Evolutionary conservation across 2,329 filamentous ascomycete species (phyloP), one percentile per base, ranked within the genome.

Genomic region (Colletotrichum scovillei): DNA sequence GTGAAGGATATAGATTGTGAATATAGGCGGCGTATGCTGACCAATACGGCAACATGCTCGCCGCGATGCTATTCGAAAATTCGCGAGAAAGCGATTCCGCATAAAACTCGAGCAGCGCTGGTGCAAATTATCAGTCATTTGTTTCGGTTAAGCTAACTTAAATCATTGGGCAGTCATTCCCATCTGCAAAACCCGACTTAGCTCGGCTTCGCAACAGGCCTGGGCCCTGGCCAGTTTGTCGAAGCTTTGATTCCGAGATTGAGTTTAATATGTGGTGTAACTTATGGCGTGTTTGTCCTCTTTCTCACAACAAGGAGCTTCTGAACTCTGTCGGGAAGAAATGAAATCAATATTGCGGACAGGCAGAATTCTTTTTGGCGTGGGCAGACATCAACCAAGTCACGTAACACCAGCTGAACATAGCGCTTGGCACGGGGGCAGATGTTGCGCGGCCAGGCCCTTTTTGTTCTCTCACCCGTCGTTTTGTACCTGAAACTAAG

Each of bases 401-500:
- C 24, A 35, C 46, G 46, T 19, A 24, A 7, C 32, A 9, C 57
- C n/a, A n/a, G 30, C n/a, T 24, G 32, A 26, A 19, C 46, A 26
- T 26, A 24, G 42, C 26, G 38, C 24, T 57, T 52, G 30, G 64
- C 26, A 8, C 5, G 6, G 11, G 12, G 9, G 22, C 3, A 12
- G 8, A 19, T 16, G 19, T 49, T 49, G 42, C 12, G 19, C 14
- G 26, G 42, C 5, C 42, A 22, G 57, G 19, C 30, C 57, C 57
- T 24, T 22, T 19, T 7, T 11, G 9, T 19, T 42, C 30, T 19
- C 42, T 24, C 19, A 26, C 22, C 52, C n/a, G 60, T 22, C 59
- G 30, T 1, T 67, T 30, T 63, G 49, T 64, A 63, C 58, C 42
- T 69, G 69, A 69, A 69, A 69, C 53, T 30, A 19, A 56, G 63